Conservation (phyloP, 495 filamentous ascomycete genomes). For the Penicillium fimorum region DNA sequence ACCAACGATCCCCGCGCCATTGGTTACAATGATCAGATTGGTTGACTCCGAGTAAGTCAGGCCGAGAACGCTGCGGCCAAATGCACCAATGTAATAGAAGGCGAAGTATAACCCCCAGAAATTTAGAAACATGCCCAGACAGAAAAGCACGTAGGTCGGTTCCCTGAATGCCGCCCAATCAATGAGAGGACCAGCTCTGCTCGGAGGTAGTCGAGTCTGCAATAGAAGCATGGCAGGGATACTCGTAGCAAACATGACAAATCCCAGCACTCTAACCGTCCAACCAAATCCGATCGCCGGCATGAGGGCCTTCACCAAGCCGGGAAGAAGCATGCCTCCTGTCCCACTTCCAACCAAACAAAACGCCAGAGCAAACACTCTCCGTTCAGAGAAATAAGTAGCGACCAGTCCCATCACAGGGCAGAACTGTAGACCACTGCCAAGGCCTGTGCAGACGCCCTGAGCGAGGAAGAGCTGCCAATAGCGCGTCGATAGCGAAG, state of each 20-base stretch:
- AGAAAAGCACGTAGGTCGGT: slow-evolving; percentile 59
- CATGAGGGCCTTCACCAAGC: background rate
- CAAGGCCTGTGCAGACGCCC: slow-evolving; percentile 39
- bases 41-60: slow-evolving; percentile 30
- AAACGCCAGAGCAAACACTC: background rate
- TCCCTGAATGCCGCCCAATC: slow-evolving; percentile 62
- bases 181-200: slow-evolving; percentile 47
- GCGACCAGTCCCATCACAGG: slow-evolving; percentile 34
- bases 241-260: slow-evolving; percentile 58
- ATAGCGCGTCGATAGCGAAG: slow-evolving; percentile 35
- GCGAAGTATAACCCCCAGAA: slow-evolving; percentile 65
- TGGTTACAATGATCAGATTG: slow-evolving; percentile 59
- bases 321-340: background rate
- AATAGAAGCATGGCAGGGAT: background rate
- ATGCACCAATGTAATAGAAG: slow-evolving; percentile 63
- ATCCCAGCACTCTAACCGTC: slow-evolving; percentile 64
- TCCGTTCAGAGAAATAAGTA: slow-evolving; percentile 34
- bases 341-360: background rate
- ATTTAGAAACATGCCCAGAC: slow-evolving; percentile 50
- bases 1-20: slow-evolving; percentile 59
- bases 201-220: slow-evolving; percentile 50
- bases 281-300: slow-evolving; percentile 60
- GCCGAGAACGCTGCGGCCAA: slow-evolving; percentile 50
- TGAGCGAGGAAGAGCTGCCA: slow-evolving; percentile 37
- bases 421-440: slow-evolving; percentile 32